These are phyloP conservation scores for Volvox africanus DNA, from an alignment of 139 green algal genomes.

Conservation along the genomic window DNA sequence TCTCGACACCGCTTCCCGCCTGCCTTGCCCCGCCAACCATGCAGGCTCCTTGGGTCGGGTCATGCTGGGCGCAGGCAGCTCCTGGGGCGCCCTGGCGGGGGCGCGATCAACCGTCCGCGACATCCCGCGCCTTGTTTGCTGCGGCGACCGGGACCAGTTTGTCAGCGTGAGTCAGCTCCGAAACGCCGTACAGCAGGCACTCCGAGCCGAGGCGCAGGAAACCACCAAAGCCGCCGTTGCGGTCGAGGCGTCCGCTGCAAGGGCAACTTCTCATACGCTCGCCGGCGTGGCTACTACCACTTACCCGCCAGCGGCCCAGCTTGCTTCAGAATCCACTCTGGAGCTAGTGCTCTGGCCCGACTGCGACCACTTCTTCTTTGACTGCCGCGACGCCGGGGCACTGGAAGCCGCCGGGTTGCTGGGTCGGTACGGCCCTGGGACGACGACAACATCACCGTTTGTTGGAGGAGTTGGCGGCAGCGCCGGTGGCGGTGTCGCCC, in stretches of 20 bases:
- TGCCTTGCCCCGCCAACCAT: neutral
- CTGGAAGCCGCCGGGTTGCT: neutral
- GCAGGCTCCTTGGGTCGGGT: neutral
- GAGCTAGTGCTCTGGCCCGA: slow-evolving; percentile 1
- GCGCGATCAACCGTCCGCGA: neutral
- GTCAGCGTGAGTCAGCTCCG: neutral
- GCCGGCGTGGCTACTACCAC: neutral
- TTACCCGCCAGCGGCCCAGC: neutral
- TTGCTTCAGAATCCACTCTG: neutral
- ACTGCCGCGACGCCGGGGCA: neutral
- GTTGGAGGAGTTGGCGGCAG: neutral
- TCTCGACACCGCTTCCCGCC: neutral
- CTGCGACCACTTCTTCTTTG: slow-evolving; percentile 38
- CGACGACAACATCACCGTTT: no score
- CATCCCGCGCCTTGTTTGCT: slow-evolving; percentile 17
- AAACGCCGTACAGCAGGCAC: neutral
- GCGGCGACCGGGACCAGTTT: slow-evolving; percentile 22
- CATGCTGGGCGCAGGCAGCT: neutral
- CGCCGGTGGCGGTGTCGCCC: no score
- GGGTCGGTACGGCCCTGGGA: neutral
- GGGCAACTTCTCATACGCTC: no score
- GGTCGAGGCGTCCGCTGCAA: neutral
- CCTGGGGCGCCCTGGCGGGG: neutral
- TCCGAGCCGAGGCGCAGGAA: neutral
- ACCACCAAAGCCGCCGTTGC: neutral